These are phyloP conservation scores for Fraxinus greggii DNA, from an alignment of 305 asterid genomes.

Conservation along the genomic window DNA sequence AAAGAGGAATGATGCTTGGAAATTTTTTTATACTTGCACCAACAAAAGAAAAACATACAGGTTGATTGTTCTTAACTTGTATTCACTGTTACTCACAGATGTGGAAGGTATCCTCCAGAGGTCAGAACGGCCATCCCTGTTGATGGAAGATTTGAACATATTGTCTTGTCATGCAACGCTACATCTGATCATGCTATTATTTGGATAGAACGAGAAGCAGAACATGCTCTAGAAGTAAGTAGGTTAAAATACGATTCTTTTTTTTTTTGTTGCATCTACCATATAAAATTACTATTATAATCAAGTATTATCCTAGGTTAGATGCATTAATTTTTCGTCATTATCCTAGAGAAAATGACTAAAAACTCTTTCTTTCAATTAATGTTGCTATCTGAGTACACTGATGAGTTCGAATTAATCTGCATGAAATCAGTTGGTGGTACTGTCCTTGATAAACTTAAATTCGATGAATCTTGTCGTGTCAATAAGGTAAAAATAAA, in stretches of 20 bases:
- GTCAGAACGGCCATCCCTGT: slow-evolving; percentile 95
- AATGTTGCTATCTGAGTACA: neutral
- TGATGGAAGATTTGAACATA: slow-evolving; percentile 94
- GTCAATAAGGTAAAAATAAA: neutral
- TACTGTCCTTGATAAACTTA: neutral
- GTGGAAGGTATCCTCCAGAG: slow-evolving; percentile 96
- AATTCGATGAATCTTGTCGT: neutral
- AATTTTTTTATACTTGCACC: neutral
- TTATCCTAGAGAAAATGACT: slow-evolving; percentile 10
- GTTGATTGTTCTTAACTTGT: slow-evolving; percentile 8
- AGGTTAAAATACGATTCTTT: neutral
- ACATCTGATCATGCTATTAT: slow-evolving; percentile 90
- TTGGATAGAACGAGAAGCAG: slow-evolving; percentile 90
- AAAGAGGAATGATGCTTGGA: neutral
- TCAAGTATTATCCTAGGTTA: neutral
- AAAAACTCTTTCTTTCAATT: neutral
- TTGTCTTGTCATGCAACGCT: slow-evolving; percentile 85
- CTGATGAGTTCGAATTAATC: neutral
- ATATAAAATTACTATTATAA: neutral
- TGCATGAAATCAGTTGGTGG: neutral
- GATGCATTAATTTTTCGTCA: neutral
- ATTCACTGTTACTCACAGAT: slow-evolving; percentile 39
- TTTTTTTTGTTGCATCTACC: neutral
- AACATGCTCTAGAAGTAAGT: slow-evolving; percentile 74
- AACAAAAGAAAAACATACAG: neutral